These are phyloP conservation scores for Aspergillus sp. DNA, from an alignment of 2,329 filamentous ascomycete genomes.

Conservation along the genomic window DNA sequence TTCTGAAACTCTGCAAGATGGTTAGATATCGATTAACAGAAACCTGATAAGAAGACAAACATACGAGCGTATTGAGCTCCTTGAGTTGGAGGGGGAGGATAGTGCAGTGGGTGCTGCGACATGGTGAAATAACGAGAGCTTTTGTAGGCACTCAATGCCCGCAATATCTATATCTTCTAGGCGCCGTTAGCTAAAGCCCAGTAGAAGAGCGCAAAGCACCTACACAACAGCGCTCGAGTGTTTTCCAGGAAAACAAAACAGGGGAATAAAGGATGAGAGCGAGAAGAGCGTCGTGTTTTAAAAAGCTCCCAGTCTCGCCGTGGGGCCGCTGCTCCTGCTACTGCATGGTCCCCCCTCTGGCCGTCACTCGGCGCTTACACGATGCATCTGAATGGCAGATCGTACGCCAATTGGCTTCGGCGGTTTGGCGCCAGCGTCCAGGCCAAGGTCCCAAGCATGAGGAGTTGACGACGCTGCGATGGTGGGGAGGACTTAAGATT, in stretches of 20 bases:
- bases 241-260: too few relatives aligned
- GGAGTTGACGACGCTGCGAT: background rate
- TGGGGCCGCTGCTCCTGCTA: constrained; percentile 8
- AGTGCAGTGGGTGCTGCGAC: constrained; percentile 15
- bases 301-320: constrained; percentile 5
- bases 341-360: constrained; percentile 10
- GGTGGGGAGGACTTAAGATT: too few relatives aligned
- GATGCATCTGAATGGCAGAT: constrained; percentile 6
- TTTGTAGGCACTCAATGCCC: background rate
- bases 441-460: background rate
- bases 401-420: constrained; percentile 5
- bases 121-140: background rate
- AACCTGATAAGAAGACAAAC: background rate
- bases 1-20: constrained; percentile 10
- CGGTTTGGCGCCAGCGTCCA: constrained; percentile 1
- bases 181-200: too few relatives aligned
- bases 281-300: background rate
- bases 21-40: too few relatives aligned
- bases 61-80: constrained; percentile 18
- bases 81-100: constrained; percentile 28
- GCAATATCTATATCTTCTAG: too few relatives aligned
- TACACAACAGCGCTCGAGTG: too few relatives aligned
- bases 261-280: too few relatives aligned
- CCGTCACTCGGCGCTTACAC: constrained; percentile 16
- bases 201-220: too few relatives aligned